Evolutionary conservation across 1,284 basidiomycete species (phyloP).

Genomic region (Cutaneotrichosporon sp.): DNA sequence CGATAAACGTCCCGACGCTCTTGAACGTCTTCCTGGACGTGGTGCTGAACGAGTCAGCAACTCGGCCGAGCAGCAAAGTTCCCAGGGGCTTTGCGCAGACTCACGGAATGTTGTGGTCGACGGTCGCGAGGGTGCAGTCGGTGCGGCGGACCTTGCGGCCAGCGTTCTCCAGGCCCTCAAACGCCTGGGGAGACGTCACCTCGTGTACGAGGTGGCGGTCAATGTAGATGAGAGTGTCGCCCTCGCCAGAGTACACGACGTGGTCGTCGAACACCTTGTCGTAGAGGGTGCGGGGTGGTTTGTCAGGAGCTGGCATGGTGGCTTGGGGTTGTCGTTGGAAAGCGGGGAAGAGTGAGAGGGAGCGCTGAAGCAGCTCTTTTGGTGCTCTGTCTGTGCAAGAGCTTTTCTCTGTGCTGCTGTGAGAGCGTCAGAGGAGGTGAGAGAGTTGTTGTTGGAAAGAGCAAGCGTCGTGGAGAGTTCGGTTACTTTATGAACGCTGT

Average conservation of each 20-base stretch:
- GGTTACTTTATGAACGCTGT: too few species aligned
- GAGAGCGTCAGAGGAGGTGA: too few species aligned
- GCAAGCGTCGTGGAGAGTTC: too few species aligned
- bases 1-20: constrained; percentile 70
- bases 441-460: too few species aligned
- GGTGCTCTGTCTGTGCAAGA: too few species aligned
- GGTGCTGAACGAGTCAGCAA: constrained; percentile 55
- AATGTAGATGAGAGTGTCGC: constrained; percentile 84
- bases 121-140: constrained; percentile 90
- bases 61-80: background rate
- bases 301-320: constrained; percentile 19
- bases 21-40: constrained; percentile 78
- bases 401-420: too few species aligned
- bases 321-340: background rate
- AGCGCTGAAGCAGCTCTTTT: too few species aligned
- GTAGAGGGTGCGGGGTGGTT: constrained; percentile 72
- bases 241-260: constrained; percentile 74
- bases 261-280: constrained; percentile 97
- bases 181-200: constrained; percentile 93
- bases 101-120: constrained; percentile 94
- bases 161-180: constrained; percentile 86
- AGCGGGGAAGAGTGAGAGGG: too few species aligned
- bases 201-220: constrained; percentile 95
- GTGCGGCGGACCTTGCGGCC: constrained; percentile 76
- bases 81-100: constrained; percentile 47